Base-by-base conservation (phyloP, 768 basidiomycete genomes). In the Suillus decipiens region DNA sequence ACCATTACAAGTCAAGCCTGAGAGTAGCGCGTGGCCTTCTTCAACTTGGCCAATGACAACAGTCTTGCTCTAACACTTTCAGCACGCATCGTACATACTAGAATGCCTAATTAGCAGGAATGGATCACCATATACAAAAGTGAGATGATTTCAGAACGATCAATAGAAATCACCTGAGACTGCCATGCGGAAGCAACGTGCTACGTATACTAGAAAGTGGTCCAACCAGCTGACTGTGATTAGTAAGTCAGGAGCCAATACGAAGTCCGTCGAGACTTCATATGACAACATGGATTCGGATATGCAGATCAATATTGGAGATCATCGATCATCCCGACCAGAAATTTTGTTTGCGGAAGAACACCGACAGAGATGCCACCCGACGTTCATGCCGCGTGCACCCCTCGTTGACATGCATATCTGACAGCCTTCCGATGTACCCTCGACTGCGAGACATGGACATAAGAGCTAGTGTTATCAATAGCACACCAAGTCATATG, bases 141-240 rank as follows among this genome's bases (percentile, higher is more conserved):
- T 28, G 36, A 19, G 28, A 31, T 57, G 24, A 28, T 17, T 41
- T 41, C 10, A 57, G 24, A 19, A 28, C 19, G 28, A 28, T 57
- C 24, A 17, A 57, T 19, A 5, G n/a, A 57, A 17, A 24, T 17
- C 10, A 39, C 24, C 24, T 57, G 36, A 11, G 55, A 37, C 37
- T 17, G 9, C 55, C 56, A 57, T 57, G 56, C 39, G 56, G 56
- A 41, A 11, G 39, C 56, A 57, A 57, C 39, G 56, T 57, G 39
- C 56, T 42, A 57, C 56, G 45, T 47, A 47, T 24, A 6, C 12
- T 42, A 31, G 24, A 28, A 34, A 41, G 28, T 57, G 37, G 56
- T 28, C n/a, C 55, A 28, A 39, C 37, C 56, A 33, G 50, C 22
- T 48, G 11, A 51, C 17, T 17, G 17, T 33, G 31, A 51, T 48